phyloP scores from a whole-genome alignment of 2,329 filamentous ascomycete genomes.

The Xylariaceae sp. region DNA sequence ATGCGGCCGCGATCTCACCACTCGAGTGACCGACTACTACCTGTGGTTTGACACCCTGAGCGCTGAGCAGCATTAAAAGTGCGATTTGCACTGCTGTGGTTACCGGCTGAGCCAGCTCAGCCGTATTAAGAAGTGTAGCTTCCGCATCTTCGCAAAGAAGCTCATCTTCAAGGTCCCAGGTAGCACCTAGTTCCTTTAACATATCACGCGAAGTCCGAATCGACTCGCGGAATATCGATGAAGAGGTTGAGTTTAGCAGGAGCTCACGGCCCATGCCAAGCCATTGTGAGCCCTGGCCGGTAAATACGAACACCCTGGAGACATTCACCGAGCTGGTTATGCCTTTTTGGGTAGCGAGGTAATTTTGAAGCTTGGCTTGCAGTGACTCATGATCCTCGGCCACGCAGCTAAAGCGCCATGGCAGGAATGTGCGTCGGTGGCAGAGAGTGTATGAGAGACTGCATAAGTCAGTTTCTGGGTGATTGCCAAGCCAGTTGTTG shows the following conservation, averaged over 20 bases:
- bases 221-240: constrained; percentile 7
- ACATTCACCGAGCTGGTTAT: not conserved
- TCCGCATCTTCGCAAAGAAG: constrained; percentile 4
- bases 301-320: constrained; percentile 13
- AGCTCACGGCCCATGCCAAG: constrained; percentile 22
- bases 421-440: constrained; percentile 14
- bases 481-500: constrained; percentile 2
- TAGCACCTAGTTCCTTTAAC: constrained; percentile 8
- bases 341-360: not conserved
- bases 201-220: constrained; percentile 8
- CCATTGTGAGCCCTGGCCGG: constrained; percentile 22
- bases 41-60: not conserved
- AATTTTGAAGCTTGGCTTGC: not conserved
- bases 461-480: not conserved
- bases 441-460: constrained; percentile 20
- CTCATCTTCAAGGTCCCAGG: constrained; percentile 12
- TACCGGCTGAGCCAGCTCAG: constrained; percentile 7
- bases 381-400: constrained; percentile 1
- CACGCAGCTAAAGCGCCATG: constrained; percentile 14
- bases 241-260: not conserved
- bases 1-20: constrained; percentile 13
- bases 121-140: not conserved
- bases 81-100: constrained; percentile 10
- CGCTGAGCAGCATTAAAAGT: not conserved
- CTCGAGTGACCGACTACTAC: constrained; percentile 8